Base-by-base conservation (phyloP, 495 filamentous ascomycete species). In the Xylaria intraflava region DNA sequence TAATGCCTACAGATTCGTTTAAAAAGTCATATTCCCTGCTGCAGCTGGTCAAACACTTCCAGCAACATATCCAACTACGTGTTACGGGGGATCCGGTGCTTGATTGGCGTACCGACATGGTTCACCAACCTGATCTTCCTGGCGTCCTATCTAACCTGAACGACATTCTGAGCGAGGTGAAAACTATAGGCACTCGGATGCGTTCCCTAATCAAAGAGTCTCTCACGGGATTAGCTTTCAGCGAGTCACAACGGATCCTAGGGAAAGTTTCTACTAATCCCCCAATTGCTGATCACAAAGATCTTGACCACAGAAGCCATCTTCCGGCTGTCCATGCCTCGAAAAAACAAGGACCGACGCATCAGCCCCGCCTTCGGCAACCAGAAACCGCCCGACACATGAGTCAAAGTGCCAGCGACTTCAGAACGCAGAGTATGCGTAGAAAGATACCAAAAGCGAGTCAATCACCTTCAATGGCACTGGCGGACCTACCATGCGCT, bases 101-200 rank as follows among this genome's bases (percentile, higher is more conserved):
- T 14, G 78, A 89, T 65, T 90, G 87, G 87, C 76, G 72, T 45
- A 65, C 68, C 40, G 76, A 89, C 51, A 89, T 90, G 87, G 78
- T 90, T 46, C 73, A 85, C 55, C 72, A 86, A 22, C 83, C 85
- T 1, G 78, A 82, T 56, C 50, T 69, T 56, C 50, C 69, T 16
- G 58, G 70, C 11, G 51, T 73, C 8, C 68, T 88, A 36, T 64
- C 69, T 9, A 69, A 69, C 8, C 62, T 86, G 14, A 61, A 71
- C 7, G 60, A 70, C 10, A 69, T 69, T 8, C 62, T 86, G 14
- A 61, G 71, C 7, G 60, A 70, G 49, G 65, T 75, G 8, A 65
- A 68, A 31, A 76, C 77, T 44, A 78, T 86, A 76, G 75, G 85
- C 62, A 72, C 76, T 53, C 58, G 73, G 19, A 84, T 79, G 52